Conservation (phyloP, 225 moss, liverwort and hornwort species). For the Sphagnum contortum region DNA sequence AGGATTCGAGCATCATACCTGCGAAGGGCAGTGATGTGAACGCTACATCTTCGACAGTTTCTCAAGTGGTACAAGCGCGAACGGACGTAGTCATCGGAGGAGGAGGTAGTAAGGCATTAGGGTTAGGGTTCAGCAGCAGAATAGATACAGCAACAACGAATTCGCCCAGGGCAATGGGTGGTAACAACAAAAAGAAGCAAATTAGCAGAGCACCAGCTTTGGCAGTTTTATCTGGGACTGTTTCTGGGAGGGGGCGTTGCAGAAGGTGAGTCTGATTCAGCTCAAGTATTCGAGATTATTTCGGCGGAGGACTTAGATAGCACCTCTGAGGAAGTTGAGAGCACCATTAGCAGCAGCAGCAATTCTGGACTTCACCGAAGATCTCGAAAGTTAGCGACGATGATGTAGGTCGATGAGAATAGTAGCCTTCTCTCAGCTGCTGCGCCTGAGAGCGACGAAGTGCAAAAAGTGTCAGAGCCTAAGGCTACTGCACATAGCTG, state of each 20-base stretch:
- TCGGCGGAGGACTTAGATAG: slow-evolving; percentile 14
- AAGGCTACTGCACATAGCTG: slow-evolving; percentile 1
- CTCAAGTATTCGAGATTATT: slow-evolving; percentile 15
- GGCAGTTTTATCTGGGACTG: too few relatives aligned
- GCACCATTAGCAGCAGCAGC: not conserved
- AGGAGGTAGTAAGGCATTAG: too few relatives aligned
- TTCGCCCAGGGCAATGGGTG: too few relatives aligned
- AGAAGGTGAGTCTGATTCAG: slow-evolving; percentile 8
- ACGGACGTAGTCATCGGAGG: too few relatives aligned
- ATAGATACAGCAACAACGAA: too few relatives aligned
- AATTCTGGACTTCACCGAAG: slow-evolving; percentile 5
- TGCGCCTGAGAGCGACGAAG: slow-evolving; percentile 2
- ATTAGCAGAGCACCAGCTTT: too few relatives aligned
- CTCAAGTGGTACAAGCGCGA: too few relatives aligned
- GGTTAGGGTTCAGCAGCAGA: too few relatives aligned
- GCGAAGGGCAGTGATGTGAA: too few relatives aligned
- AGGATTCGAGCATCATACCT: too few relatives aligned
- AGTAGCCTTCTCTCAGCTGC: slow-evolving; percentile 27
- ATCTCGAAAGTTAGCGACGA: slow-evolving; percentile 4
- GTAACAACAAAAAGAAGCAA: too few relatives aligned
- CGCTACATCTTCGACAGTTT: too few relatives aligned
- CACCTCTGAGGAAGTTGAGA: slow-evolving; percentile 15
- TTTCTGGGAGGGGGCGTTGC: not conserved
- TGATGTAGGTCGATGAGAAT: slow-evolving; percentile 1
- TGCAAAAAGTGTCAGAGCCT: slow-evolving; percentile 16